Evolutionary conservation across 2,329 filamentous ascomycete genomes (phyloP).

Genomic region (Xylariales sp.): DNA sequence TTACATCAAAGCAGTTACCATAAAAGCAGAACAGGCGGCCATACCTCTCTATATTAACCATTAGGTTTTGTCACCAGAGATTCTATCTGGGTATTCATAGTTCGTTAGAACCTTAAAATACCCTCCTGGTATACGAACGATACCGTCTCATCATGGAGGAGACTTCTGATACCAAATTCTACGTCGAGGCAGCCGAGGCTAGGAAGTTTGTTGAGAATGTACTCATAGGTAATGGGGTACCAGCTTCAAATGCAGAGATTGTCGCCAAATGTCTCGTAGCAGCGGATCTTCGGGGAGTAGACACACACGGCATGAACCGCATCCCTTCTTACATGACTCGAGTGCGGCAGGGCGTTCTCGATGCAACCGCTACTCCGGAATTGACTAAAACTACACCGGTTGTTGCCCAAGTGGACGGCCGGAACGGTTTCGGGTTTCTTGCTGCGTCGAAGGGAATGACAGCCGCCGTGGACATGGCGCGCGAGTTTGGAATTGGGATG

Average conservation of each 20-base stretch:
- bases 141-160: conserved; percentile 42
- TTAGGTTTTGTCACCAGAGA: not conserved
- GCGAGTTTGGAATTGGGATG: conserved; percentile 77
- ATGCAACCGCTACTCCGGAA: conserved; percentile 68
- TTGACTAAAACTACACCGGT: conserved; percentile 74
- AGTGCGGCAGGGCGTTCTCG: conserved; percentile 75
- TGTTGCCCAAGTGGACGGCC: conserved; percentile 74
- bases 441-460: conserved; percentile 74
- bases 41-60: not conserved
- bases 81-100: not conserved
- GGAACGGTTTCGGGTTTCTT: conserved; percentile 81
- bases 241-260: conserved; percentile 67
- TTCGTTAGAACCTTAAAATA: not conserved
- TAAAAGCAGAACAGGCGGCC: conserved; percentile 37
- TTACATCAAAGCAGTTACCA: conserved; percentile 29
- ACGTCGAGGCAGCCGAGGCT: conserved; percentile 56
- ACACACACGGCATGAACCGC: conserved; percentile 82
- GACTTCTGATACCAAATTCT: conserved; percentile 43
- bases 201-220: conserved; percentile 63
- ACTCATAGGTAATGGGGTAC: conserved; percentile 70
- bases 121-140: not conserved
- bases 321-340: conserved; percentile 82
- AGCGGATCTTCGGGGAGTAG: conserved; percentile 81
- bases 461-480: conserved; percentile 74
- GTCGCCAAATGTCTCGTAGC: conserved; percentile 76